Evolutionary conservation across 1,284 basidiomycete species (phyloP).

Genomic region (Microbotryomycetes sp.): DNA sequence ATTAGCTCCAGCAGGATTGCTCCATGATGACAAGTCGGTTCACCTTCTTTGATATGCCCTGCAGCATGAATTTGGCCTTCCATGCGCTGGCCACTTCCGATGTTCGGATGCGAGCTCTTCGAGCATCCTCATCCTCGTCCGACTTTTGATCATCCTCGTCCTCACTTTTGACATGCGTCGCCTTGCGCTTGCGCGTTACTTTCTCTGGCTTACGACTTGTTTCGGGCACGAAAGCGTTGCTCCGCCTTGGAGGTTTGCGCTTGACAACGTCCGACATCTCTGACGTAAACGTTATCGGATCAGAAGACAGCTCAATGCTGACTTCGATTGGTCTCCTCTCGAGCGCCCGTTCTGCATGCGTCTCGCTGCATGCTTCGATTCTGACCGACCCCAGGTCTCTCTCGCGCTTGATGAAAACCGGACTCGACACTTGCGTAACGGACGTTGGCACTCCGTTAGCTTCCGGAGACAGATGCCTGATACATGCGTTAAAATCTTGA

Average conservation of each 20-base stretch:
- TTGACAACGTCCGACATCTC: not conserved
- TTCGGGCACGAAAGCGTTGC: not conserved
- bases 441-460: not conserved
- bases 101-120: not conserved
- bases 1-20: no score
- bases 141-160: not conserved
- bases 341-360: not conserved
- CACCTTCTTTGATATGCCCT: constrained; percentile 2
- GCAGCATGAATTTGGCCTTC: constrained; percentile 37
- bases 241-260: not conserved
- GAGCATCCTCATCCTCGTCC: not conserved
- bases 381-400: not conserved
- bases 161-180: not conserved
- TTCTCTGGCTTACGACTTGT: not conserved
- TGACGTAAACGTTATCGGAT: constrained; percentile 21
- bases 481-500: not conserved
- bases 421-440: not conserved
- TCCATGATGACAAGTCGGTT: not conserved
- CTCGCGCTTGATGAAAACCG: not conserved
- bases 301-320: constrained; percentile 18
- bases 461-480: not conserved
- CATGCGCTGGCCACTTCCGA: constrained; percentile 36
- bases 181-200: not conserved
- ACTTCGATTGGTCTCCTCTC: not conserved
- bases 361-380: not conserved